A percentile compares a stretch with the other conserved stretches of the same genome.
These are phyloP conservation scores for Neopestalotiopsis sp. DNA, from an alignment of 2,329 filamentous ascomycete species.

Conservation along the genomic window DNA sequence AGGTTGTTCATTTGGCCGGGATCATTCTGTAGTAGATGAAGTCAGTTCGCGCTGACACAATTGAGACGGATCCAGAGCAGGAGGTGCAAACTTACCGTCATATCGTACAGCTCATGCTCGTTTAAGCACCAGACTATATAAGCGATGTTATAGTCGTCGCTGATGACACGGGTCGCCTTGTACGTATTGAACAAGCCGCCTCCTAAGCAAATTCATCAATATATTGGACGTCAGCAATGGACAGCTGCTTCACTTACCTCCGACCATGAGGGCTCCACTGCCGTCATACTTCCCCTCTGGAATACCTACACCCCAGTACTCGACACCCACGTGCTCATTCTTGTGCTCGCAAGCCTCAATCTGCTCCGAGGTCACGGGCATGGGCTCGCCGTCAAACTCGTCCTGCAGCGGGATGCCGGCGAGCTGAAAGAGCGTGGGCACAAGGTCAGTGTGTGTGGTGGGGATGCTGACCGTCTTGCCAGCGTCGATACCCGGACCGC, in stretches of 20 bases:
- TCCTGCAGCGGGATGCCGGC: conserved; percentile 39
- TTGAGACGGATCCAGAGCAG: no score
- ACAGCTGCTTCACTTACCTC: not conserved
- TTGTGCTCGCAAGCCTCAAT: conserved; percentile 25
- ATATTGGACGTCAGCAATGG: not conserved
- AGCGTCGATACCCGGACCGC: conserved; percentile 59
- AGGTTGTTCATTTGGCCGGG: conserved; percentile 58
- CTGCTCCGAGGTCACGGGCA: conserved; percentile 45
- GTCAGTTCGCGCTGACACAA: no score
- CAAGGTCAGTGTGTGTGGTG: conserved; percentile 61
- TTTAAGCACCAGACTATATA: conserved; percentile 75
- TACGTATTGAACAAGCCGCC: conserved; percentile 58
- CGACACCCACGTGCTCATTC: conserved; percentile 47
- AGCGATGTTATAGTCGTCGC: conserved; percentile 62
- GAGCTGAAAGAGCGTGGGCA: conserved; percentile 57
- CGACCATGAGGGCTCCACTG: not conserved
- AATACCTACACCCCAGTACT: conserved; percentile 54
- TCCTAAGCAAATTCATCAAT: not conserved
- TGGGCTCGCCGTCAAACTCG: conserved; percentile 58
- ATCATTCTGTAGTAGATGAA: conserved; percentile 46
- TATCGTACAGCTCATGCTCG: conserved; percentile 70
- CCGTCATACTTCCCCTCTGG: conserved; percentile 17
- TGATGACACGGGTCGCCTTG: conserved; percentile 62
- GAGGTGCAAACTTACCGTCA: conserved; percentile 48
- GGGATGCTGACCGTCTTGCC: conserved; percentile 50